These are phyloP conservation scores for Crucibulum parvulum DNA, from an alignment of 1,284 basidiomycete genomes.

Conservation along the genomic window DNA sequence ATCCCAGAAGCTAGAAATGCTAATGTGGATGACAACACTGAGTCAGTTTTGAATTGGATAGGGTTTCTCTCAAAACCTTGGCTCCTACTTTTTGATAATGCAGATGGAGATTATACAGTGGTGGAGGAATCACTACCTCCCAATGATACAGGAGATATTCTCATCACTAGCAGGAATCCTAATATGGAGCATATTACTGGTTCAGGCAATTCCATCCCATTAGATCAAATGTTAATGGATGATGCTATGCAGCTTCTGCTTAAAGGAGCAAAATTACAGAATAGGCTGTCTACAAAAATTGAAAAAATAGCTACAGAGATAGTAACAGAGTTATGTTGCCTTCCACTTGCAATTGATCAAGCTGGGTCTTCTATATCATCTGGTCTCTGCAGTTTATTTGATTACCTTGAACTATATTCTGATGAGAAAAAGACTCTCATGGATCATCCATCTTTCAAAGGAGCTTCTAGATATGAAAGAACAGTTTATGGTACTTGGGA, in stretches of 20 bases:
- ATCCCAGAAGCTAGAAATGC: neutral
- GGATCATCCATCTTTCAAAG: neutral
- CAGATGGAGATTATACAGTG: neutral
- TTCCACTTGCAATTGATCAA: slow-evolving; percentile 9
- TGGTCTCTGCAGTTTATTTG: neutral
- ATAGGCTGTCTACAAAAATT: neutral
- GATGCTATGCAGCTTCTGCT: neutral
- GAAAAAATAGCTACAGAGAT: neutral
- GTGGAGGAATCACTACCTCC: slow-evolving; percentile 1
- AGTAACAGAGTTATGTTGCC: neutral
- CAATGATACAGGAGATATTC: neutral
- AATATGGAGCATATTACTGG: neutral
- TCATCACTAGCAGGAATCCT: slow-evolving; percentile 1
- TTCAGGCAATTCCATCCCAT: neutral
- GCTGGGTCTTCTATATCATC: slow-evolving; percentile 3
- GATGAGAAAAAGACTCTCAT: neutral
- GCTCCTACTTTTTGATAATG: slow-evolving; percentile 1
- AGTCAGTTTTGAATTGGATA: neutral
- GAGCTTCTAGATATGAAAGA: slow-evolving; percentile 2
- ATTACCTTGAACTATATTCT: neutral
- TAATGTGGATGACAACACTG: neutral
- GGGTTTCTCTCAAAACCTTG: neutral
- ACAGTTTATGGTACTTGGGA: slow-evolving; percentile 5
- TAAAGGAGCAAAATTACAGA: neutral
- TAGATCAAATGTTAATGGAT: neutral